Conservation (phyloP, 805 yeast species). For the Saturnispora gosingensis region DNA sequence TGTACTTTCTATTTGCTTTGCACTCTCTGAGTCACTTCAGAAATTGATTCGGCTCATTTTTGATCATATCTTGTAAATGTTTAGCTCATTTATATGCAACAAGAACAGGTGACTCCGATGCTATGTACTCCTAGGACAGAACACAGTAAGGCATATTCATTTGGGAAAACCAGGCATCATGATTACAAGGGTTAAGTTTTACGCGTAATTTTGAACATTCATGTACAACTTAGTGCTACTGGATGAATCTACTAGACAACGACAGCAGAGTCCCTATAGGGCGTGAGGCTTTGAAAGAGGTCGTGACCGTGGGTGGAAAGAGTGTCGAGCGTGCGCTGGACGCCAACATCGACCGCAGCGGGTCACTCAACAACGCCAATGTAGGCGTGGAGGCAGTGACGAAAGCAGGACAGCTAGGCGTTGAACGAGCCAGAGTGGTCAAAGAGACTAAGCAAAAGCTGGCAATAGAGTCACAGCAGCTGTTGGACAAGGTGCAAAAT, state of each 20-base stretch:
- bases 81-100: no score
- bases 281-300: neutral
- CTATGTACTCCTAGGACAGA: no score
- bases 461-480: neutral
- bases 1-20: no score
- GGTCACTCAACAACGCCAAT: neutral
- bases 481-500: neutral
- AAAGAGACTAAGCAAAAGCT: neutral
- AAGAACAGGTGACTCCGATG: no score
- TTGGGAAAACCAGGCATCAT: no score
- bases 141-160: no score
- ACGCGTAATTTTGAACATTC: neutral
- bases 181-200: neutral
- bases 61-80: no score
- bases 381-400: neutral
- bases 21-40: no score
- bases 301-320: neutral
- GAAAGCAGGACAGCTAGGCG: neutral
- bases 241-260: conserved; percentile 1
- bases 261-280: neutral
- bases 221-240: neutral
- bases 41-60: no score
- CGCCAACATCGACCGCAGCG: neutral
- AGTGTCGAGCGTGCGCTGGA: neutral
- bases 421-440: neutral